Conservation (phyloP, 768 basidiomycete genomes). For the Nidula microcarpa region DNA sequence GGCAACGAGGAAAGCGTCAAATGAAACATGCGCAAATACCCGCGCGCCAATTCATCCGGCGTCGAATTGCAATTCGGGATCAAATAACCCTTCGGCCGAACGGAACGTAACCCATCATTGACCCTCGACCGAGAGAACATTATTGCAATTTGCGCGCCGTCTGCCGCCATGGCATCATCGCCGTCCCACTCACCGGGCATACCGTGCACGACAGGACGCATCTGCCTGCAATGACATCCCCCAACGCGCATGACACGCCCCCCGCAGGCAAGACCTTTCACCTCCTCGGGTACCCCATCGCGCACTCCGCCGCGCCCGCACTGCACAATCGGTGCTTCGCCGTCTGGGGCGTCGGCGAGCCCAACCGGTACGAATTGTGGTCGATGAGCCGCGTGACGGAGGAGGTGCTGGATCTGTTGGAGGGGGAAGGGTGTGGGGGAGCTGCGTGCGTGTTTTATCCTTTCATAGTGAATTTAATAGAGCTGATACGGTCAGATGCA, state of each 20-base stretch:
- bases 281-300: conserved; percentile 31
- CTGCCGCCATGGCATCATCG: too few species aligned
- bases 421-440: neutral
- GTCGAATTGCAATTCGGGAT: too few species aligned
- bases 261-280: conserved; percentile 14
- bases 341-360: conserved; percentile 6
- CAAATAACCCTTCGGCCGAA: too few species aligned
- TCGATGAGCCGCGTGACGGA: conserved; percentile 28
- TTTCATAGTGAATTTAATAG: conserved; percentile 15
- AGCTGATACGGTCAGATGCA: conserved; percentile 9
- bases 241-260: neutral
- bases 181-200: too few species aligned
- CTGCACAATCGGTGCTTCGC: conserved; percentile 27
- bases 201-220: too few species aligned
- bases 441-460: neutral
- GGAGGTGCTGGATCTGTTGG: conserved; percentile 8
- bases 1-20: too few species aligned
- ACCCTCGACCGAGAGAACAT: too few species aligned
- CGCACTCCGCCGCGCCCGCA: conserved; percentile 27
- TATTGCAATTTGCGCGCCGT: too few species aligned
- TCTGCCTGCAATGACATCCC: too few species aligned
- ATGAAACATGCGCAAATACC: too few species aligned
- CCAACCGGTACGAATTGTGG: conserved; percentile 21
- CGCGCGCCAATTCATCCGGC: too few species aligned
- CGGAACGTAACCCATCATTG: too few species aligned